phyloP scores from a whole-genome alignment of 352 stramenopile species.

The Phytophthora tentaculata region DNA sequence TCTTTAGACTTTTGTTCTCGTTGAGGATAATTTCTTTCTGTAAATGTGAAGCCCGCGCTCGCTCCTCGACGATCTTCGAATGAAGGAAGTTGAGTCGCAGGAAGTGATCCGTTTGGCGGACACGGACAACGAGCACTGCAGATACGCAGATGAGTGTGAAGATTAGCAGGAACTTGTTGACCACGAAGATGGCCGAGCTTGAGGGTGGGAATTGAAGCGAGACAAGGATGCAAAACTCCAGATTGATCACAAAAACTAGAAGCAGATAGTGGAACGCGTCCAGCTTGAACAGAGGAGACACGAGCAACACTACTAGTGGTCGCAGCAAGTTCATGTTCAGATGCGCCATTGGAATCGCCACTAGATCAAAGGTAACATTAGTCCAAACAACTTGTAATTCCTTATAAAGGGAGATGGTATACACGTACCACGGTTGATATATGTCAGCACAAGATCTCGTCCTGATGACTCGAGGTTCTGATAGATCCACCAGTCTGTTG shows the following conservation, averaged over 20 bases:
- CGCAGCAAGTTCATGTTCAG: constrained; percentile 76
- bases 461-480: constrained; percentile 59
- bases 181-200: constrained; percentile 59
- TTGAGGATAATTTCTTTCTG: constrained; percentile 87
- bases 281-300: constrained; percentile 76
- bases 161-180: constrained; percentile 79
- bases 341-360: constrained; percentile 70
- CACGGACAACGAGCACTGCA: constrained; percentile 64
- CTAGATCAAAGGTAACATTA: constrained; percentile 10
- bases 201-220: constrained; percentile 67
- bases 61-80: constrained; percentile 73
- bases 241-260: constrained; percentile 62
- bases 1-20: constrained; percentile 86
- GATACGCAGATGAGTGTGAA: constrained; percentile 63
- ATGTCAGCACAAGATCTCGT: constrained; percentile 48
- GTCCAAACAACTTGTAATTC: no score
- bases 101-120: constrained; percentile 79
- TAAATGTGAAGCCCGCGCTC: constrained; percentile 63
- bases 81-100: constrained; percentile 80
- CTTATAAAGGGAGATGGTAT: no score
- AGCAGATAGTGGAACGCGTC: constrained; percentile 78
- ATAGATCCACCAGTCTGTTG: constrained; percentile 66
- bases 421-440: constrained; percentile 54
- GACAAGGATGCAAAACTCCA: constrained; percentile 75
- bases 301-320: constrained; percentile 63